Evolutionary conservation across 768 basidiomycete species (phyloP).

Genomic region (Auricularia auricula-judae): DNA sequence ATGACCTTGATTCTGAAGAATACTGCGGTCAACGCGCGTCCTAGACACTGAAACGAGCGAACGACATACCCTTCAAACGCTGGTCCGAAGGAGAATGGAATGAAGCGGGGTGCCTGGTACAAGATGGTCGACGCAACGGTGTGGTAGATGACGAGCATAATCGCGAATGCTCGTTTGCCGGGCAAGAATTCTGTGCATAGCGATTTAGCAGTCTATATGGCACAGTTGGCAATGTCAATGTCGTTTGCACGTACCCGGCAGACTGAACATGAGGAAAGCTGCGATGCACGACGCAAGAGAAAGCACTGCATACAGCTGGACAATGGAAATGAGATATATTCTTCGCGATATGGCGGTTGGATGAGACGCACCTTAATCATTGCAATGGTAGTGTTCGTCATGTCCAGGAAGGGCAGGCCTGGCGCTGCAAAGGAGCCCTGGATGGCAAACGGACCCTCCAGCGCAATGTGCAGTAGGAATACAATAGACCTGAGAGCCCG

Average conservation of each 20-base stretch:
- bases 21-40: neutral
- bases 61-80: slow-evolving; percentile 44
- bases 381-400: slow-evolving; percentile 73
- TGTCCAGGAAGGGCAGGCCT: slow-evolving; percentile 60
- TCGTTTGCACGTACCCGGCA: slow-evolving; percentile 49
- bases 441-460: slow-evolving; percentile 67
- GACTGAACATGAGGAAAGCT: slow-evolving; percentile 49
- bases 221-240: too few relatives aligned
- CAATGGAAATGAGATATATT: neutral
- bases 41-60: slow-evolving; percentile 9
- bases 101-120: slow-evolving; percentile 67
- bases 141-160: slow-evolving; percentile 69
- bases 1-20: slow-evolving; percentile 44
- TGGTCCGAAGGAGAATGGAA: slow-evolving; percentile 59
- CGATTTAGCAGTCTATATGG: neutral
- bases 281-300: slow-evolving; percentile 49
- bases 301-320: slow-evolving; percentile 59
- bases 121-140: slow-evolving; percentile 61
- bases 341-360: neutral
- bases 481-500: slow-evolving; percentile 38
- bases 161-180: slow-evolving; percentile 73
- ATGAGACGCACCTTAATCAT: slow-evolving; percentile 51
- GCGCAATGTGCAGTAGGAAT: slow-evolving; percentile 69
- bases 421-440: slow-evolving; percentile 60
- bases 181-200: slow-evolving; percentile 57